Conservation (phyloP, 345 rosid genomes). For the Brassica rapa region DNA sequence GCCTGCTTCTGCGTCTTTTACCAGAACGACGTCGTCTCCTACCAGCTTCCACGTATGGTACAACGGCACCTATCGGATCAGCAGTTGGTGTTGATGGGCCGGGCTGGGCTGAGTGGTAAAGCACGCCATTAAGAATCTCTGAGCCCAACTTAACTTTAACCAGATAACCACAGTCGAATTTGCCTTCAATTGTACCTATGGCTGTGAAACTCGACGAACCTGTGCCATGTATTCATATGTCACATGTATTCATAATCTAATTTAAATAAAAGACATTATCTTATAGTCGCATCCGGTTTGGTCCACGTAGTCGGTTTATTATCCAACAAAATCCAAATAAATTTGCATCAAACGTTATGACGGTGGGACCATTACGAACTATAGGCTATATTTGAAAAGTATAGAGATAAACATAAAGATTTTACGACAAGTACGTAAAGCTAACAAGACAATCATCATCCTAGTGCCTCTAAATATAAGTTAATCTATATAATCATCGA, state of each 20-base stretch:
- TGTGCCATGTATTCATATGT: slow-evolving; percentile 26
- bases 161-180: slow-evolving; percentile 87
- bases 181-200: slow-evolving; percentile 76
- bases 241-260: slow-evolving; percentile 19
- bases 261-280: slow-evolving; percentile 5
- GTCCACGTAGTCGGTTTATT: slow-evolving; percentile 8
- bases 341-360: slow-evolving; percentile 36
- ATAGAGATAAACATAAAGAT: slow-evolving; percentile 31
- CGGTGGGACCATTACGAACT: slow-evolving; percentile 35
- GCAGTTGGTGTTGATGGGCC: slow-evolving; percentile 9
- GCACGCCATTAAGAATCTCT: slow-evolving; percentile 77
- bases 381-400: slow-evolving; percentile 31
- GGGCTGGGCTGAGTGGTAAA: slow-evolving; percentile 64
- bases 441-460: slow-evolving; percentile 19
- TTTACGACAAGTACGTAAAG: slow-evolving; percentile 32
- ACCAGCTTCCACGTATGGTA: slow-evolving; percentile 40
- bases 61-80: slow-evolving; percentile 33
- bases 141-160: slow-evolving; percentile 76
- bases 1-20: slow-evolving; percentile 56
- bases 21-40: slow-evolving; percentile 46
- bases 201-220: slow-evolving; percentile 52
- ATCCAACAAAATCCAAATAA: slow-evolving; percentile 35
- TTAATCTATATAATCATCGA: slow-evolving; percentile 9
- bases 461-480: slow-evolving; percentile 27
- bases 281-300: slow-evolving; percentile 15